These are phyloP conservation scores for Globisporangium camurandrum DNA, from an alignment of 352 stramenopile species.

Conservation along the genomic window DNA sequence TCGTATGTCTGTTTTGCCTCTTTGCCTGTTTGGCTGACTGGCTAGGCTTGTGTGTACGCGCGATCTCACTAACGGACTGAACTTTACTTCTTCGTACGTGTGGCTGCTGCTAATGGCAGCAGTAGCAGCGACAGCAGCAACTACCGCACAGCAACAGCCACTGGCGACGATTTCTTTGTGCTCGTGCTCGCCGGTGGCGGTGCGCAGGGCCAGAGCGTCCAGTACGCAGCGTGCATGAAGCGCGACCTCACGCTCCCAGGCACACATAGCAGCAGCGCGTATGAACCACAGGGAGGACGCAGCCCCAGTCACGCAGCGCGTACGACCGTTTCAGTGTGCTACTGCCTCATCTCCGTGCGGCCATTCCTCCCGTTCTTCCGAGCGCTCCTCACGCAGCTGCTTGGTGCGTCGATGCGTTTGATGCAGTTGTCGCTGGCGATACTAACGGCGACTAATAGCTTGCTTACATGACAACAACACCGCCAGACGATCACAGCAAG, in stretches of 20 bases:
- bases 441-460: too few species aligned
- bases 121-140: not conserved
- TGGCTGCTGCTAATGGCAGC: too few species aligned
- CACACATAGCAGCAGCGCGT: constrained; percentile 5
- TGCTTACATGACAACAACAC: too few species aligned
- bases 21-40: not conserved
- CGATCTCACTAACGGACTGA: not conserved
- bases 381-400: constrained; percentile 20
- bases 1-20: not conserved
- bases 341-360: constrained; percentile 36
- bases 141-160: not conserved
- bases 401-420: constrained; percentile 16
- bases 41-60: not conserved
- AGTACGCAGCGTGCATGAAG: constrained; percentile 56
- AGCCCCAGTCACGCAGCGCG: too few species aligned
- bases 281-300: too few species aligned
- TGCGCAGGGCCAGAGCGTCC: constrained; percentile 35
- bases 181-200: constrained; percentile 44
- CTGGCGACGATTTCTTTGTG: constrained; percentile 30
- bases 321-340: constrained; percentile 35
- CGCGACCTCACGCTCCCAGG: constrained; percentile 16
- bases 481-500: constrained; percentile 7
- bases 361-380: constrained; percentile 40
- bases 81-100: too few species aligned
- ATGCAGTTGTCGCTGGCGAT: too few species aligned